Evolutionary conservation across 805 yeast species (phyloP).

Genomic region (Myxozyma lipomycoides): DNA sequence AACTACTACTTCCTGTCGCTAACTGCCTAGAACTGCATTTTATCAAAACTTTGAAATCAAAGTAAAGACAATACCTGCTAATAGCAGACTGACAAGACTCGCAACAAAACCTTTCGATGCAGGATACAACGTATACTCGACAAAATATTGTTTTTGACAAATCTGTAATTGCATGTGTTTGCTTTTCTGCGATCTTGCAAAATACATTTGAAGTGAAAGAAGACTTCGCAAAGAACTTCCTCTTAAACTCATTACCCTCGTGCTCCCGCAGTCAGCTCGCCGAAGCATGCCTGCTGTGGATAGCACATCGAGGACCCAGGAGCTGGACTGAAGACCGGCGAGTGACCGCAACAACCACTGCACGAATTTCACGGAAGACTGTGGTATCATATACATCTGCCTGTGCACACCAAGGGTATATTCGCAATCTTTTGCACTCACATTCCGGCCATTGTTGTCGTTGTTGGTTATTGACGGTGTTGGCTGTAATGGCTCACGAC

Average conservation of each 20-base stretch:
- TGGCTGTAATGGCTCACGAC: too few relatives aligned
- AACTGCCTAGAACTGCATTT: conserved; percentile 25
- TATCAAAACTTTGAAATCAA: conserved; percentile 21
- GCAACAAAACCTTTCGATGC: neutral
- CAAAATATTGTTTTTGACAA: neutral
- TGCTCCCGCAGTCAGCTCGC: neutral
- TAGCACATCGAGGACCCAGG: too few relatives aligned
- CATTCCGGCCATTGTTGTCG: conserved; percentile 17
- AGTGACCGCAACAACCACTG: too few relatives aligned
- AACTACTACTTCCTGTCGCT: conserved; percentile 1
- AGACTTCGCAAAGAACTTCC: neutral
- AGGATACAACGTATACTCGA: neutral
- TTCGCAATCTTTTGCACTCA: conserved; percentile 3
- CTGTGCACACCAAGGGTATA: too few relatives aligned
- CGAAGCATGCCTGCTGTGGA: conserved; percentile 9
- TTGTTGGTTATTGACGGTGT: too few relatives aligned
- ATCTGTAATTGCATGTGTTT: conserved; percentile 1
- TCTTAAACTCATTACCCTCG: conserved; percentile 16
- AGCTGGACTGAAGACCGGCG: too few relatives aligned
- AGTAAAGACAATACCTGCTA: conserved; percentile 28
- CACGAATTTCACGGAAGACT: too few relatives aligned
- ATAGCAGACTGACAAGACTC: neutral
- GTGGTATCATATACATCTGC: too few relatives aligned
- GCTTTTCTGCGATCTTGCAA: conserved; percentile 4
- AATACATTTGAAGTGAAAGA: conserved; percentile 25